phyloP scores from a whole-genome alignment of 164 flowering plant genomes.

The Houttuynia cordata region DNA sequence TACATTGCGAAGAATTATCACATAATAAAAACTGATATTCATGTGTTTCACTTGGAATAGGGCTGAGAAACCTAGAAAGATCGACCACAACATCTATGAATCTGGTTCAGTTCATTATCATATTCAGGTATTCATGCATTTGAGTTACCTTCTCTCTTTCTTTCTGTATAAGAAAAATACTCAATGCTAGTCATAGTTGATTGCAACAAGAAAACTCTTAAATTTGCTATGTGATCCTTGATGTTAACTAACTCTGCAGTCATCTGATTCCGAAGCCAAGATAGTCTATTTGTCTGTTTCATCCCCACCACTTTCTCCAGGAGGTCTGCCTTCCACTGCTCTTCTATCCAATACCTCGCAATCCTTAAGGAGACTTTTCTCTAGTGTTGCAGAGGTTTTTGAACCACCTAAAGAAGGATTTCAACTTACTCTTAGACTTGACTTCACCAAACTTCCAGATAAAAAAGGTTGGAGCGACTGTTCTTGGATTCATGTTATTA shows the following conservation, averaged over 20 bases:
- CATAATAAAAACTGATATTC: background rate
- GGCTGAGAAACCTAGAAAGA: constrained; percentile 37
- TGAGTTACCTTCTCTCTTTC: background rate
- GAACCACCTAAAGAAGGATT: constrained; percentile 62
- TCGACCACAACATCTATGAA: constrained; percentile 74
- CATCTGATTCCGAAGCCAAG: constrained; percentile 42
- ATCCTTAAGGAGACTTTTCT: constrained; percentile 27
- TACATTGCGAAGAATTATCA: background rate
- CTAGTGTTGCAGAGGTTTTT: constrained; percentile 35
- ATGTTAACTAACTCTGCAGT: constrained; percentile 26
- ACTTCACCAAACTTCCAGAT: constrained; percentile 40
- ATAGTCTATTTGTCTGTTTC: constrained; percentile 50
- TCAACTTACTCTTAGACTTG: constrained; percentile 54
- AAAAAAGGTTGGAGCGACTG: constrained; percentile 35
- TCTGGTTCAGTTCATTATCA: constrained; percentile 77
- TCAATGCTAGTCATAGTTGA: too few species aligned
- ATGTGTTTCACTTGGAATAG: constrained; percentile 22
- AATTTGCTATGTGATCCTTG: background rate
- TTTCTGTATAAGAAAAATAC: background rate
- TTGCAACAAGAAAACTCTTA: background rate
- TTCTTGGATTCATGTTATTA: background rate
- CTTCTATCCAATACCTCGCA: constrained; percentile 30
- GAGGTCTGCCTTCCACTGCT: constrained; percentile 14
- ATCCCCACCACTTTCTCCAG: constrained; percentile 44
- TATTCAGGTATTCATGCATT: constrained; percentile 40